Percentiles rank a stretch among this genome's conserved stretches.
These are phyloP conservation scores for Xylaria castorea DNA, from an alignment of 495 filamentous ascomycete species.

Conservation along the genomic window DNA sequence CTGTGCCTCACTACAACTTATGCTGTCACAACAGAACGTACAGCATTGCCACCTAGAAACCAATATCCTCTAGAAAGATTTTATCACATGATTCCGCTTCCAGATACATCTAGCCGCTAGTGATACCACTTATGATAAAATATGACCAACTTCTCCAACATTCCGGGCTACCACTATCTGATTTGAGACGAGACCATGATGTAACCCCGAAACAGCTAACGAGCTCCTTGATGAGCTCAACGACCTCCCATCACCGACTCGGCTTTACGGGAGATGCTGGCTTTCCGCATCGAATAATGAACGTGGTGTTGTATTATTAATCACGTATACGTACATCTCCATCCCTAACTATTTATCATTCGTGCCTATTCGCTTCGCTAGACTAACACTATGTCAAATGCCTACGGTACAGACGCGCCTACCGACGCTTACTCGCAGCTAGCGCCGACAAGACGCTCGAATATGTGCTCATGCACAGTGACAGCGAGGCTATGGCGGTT, in stretches of 20 bases:
- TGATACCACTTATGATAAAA: background rate
- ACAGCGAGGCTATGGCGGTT: constrained; percentile 45
- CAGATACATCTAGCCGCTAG: too few species aligned
- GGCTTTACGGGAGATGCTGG: background rate
- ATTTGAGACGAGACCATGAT: background rate
- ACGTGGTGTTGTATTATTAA: background rate
- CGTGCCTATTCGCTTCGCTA: background rate
- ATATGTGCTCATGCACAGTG: constrained; percentile 48
- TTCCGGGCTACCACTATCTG: too few species aligned
- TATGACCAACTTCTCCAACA: background rate
- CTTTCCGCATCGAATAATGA: background rate
- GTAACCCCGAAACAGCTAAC: constrained; percentile 3
- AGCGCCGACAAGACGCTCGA: constrained; percentile 43
- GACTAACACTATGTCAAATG: background rate
- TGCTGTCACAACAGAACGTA: too few species aligned
- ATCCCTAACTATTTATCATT: background rate
- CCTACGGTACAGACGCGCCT: constrained; percentile 1
- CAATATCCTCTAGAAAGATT: too few species aligned
- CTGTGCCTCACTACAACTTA: too few species aligned
- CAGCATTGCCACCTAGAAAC: too few species aligned
- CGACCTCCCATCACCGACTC: background rate
- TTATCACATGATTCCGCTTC: too few species aligned
- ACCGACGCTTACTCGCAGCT: constrained; percentile 28
- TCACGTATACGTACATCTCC: background rate
- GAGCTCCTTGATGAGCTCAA: constrained; percentile 3